Evolutionary conservation across 2,329 filamentous ascomycete species (phyloP).

Genomic region (Fusarium proliferatum): DNA sequence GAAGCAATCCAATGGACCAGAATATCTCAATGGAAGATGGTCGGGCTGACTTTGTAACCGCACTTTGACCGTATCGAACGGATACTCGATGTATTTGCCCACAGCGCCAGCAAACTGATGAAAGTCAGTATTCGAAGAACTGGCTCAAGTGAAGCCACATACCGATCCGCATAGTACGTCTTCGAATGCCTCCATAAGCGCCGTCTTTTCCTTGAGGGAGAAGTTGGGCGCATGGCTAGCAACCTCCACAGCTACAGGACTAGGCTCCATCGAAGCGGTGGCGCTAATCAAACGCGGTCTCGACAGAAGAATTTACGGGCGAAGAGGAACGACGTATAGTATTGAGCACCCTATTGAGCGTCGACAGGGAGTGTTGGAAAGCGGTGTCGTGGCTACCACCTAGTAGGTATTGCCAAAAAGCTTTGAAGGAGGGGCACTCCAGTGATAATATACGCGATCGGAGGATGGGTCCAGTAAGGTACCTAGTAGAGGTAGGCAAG

Average conservation of each 20-base stretch:
- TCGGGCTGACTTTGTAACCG: conserved; percentile 96
- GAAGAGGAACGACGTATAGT: background rate
- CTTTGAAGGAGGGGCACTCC: conserved; percentile 12
- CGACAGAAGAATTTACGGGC: background rate
- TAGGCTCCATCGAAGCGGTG: conserved; percentile 46
- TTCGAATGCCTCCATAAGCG: conserved; percentile 76
- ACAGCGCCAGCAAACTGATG: conserved; percentile 80
- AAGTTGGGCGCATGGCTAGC: conserved; percentile 42
- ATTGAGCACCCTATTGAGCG: background rate
- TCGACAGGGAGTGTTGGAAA: background rate
- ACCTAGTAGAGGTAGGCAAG: background rate
- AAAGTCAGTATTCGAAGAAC: background rate
- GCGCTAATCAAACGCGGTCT: background rate
- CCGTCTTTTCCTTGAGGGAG: conserved; percentile 52
- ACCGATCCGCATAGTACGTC: conserved; percentile 91
- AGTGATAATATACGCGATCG: conserved; percentile 12
- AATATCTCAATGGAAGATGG: conserved; percentile 82
- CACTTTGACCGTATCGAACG: conserved; percentile 98
- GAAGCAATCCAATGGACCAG: conserved; percentile 92
- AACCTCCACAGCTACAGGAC: conserved; percentile 45
- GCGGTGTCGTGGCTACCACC: conserved; percentile 9
- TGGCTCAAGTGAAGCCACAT: conserved; percentile 49
- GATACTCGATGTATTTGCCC: conserved; percentile 97
- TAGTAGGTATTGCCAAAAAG: background rate
- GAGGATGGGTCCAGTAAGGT: background rate